Conservation (phyloP, 2,329 filamentous ascomycete species). For the Calonectria honghensis region DNA sequence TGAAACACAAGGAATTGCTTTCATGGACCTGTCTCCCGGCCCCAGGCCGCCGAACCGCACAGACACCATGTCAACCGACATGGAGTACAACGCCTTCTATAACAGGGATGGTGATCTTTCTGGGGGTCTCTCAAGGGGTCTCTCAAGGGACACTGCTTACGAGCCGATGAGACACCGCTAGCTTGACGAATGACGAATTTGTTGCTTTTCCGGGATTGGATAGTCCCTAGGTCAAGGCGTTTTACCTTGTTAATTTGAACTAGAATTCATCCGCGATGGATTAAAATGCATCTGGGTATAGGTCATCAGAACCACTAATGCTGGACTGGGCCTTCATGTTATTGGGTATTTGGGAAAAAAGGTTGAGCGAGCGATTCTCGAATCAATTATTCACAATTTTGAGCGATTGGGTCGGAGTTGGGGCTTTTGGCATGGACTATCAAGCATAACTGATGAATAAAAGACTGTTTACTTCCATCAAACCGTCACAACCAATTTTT, state of each 20-base stretch:
- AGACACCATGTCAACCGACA: constrained; percentile 17
- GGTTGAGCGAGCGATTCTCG: not conserved
- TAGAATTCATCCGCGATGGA: not conserved
- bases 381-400: not conserved
- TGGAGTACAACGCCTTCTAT: constrained; percentile 11
- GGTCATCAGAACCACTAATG: not conserved
- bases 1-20: not conserved
- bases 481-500: constrained; percentile 19
- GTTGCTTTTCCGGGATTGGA: not conserved
- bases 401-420: not conserved
- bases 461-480: not conserved
- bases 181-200: not conserved
- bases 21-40: not conserved
- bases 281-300: not conserved
- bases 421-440: not conserved
- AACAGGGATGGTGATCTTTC: not conserved
- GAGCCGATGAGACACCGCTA: constrained; percentile 19
- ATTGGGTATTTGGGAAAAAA: not conserved
- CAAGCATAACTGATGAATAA: not conserved
- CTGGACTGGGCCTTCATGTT: not conserved
- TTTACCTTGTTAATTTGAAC: not conserved
- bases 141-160: constrained; percentile 1
- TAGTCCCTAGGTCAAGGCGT: too few relatives aligned
- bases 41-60: not conserved
- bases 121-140: not conserved